These are phyloP conservation scores for Pythium insidiosum DNA, from an alignment of 352 stramenopile genomes.

Conservation along the genomic window DNA sequence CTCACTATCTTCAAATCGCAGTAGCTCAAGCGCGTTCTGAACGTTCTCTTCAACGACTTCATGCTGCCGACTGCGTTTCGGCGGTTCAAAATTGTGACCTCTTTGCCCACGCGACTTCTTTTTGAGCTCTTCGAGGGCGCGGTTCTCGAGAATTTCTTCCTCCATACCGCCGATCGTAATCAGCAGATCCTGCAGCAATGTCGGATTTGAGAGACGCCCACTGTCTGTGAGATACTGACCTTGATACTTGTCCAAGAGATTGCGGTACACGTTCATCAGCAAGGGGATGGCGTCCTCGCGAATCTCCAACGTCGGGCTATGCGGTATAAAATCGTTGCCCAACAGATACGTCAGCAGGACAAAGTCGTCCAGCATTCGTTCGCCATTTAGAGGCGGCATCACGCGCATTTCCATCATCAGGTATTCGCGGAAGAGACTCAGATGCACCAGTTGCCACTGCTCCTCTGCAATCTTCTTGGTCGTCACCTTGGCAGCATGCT, in stretches of 20 bases:
- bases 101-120: slow-evolving; percentile 20
- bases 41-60: slow-evolving; percentile 42
- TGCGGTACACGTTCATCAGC: slow-evolving; percentile 88
- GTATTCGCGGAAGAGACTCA: slow-evolving; percentile 97
- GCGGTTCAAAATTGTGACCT: too few species aligned
- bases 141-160: slow-evolving; percentile 89
- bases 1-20: slow-evolving; percentile 29
- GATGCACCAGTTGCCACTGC: slow-evolving; percentile 96
- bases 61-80: slow-evolving; percentile 6
- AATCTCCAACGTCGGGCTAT: slow-evolving; percentile 98
- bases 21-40: slow-evolving; percentile 31
- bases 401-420: slow-evolving; percentile 95
- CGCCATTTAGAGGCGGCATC: slow-evolving; percentile 44
- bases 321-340: slow-evolving; percentile 99
- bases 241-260: slow-evolving; percentile 75
- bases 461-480: slow-evolving; percentile 92
- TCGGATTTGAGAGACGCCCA: slow-evolving; percentile 86
- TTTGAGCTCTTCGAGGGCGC: slow-evolving; percentile 44
- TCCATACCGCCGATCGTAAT: slow-evolving; percentile 90
- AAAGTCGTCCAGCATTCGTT: slow-evolving; percentile 99
- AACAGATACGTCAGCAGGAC: slow-evolving; percentile 99
- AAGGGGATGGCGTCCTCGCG: slow-evolving; percentile 96
- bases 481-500: slow-evolving; percentile 34
- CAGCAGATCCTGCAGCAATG: slow-evolving; percentile 90
- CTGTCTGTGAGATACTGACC: slow-evolving; percentile 90